Evolutionary conservation across 1,284 basidiomycete genomes (phyloP).

Genomic region (Moesziomyces sp.): DNA sequence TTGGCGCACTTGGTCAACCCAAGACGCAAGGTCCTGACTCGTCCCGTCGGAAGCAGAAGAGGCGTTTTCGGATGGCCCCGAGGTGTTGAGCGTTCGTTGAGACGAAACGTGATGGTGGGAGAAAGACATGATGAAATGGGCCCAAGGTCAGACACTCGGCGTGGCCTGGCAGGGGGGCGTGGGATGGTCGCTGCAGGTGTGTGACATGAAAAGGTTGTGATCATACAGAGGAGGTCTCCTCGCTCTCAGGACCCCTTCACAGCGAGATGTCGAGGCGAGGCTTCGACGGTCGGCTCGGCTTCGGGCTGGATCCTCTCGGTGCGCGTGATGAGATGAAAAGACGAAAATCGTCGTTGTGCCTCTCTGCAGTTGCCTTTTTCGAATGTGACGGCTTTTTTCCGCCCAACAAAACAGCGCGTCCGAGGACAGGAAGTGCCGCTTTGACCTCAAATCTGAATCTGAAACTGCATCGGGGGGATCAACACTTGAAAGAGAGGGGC

Average conservation of each 20-base stretch:
- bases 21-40: conserved; percentile 43
- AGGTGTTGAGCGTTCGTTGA: conserved; percentile 10
- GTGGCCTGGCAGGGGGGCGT: neutral
- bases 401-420: neutral
- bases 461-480: neutral
- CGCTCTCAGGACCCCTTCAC: neutral
- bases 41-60: conserved; percentile 13
- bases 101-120: conserved; percentile 14
- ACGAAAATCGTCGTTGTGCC: neutral
- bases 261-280: neutral
- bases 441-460: neutral
- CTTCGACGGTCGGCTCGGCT: neutral
- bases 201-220: neutral
- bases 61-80: conserved; percentile 16
- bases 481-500: neutral
- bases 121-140: conserved; percentile 13
- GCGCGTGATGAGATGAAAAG: neutral
- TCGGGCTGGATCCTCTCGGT: neutral
- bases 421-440: no score
- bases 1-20: conserved; percentile 43
- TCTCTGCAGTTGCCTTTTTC: no score
- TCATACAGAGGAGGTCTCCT: neutral
- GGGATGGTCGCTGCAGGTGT: neutral
- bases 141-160: neutral
- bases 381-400: neutral